A percentile compares a stretch with the other conserved stretches of the same genome.
phyloP scores from a whole-genome alignment of 805 yeast species.

The Zygosaccharomyces rouxii region DNA sequence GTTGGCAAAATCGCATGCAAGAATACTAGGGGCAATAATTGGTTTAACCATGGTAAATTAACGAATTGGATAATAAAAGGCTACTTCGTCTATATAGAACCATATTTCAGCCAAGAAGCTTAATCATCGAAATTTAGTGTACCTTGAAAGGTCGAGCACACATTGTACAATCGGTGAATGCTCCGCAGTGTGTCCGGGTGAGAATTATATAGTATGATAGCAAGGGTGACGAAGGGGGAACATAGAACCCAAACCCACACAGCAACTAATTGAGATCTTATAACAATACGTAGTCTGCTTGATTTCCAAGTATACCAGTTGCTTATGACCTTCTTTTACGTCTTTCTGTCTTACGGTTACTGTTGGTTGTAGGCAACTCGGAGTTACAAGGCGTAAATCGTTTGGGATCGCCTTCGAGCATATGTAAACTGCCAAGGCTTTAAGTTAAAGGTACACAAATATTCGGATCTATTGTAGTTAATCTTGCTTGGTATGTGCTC shows the following conservation, averaged over 20 bases:
- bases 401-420: not conserved
- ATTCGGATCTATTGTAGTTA: too few species aligned
- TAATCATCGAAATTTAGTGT: too few species aligned
- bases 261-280: not conserved
- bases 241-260: not conserved
- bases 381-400: not conserved
- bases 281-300: too few species aligned
- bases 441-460: too few species aligned
- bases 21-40: slow-evolving; percentile 89
- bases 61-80: not conserved
- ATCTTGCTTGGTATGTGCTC: too few species aligned
- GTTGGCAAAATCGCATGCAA: slow-evolving; percentile 88
- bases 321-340: too few species aligned
- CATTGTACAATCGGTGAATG: not conserved
- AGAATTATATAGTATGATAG: not conserved
- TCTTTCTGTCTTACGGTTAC: not conserved
- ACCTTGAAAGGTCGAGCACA: not conserved
- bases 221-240: not conserved
- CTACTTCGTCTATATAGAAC: not conserved
- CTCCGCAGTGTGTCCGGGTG: slow-evolving; percentile 3
- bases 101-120: not conserved
- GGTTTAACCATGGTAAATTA: slow-evolving; percentile 60
- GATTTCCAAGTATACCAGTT: too few species aligned
- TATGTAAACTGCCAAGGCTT: too few species aligned
- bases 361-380: not conserved